A percentile compares a stretch with the other conserved stretches of the same genome.
phyloP scores from a whole-genome alignment of 495 filamentous ascomycete species.

The Annulohypoxylon bovei region DNA sequence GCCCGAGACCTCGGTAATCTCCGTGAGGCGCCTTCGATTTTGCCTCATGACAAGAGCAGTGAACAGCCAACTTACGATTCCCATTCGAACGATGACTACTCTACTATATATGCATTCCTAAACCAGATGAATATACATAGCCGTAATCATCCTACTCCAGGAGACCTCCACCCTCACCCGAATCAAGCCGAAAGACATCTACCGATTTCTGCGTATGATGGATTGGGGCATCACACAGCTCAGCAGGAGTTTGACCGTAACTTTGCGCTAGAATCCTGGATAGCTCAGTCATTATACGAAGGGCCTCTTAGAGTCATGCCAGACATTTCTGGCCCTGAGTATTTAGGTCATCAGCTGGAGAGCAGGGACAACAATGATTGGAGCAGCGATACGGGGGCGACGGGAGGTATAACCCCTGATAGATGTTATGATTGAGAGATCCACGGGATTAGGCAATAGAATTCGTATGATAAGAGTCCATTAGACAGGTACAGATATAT shows the following conservation, averaged over 20 bases:
- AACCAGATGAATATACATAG: slow-evolving; percentile 1
- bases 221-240: neutral
- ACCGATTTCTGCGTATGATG: neutral
- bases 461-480: too few species aligned
- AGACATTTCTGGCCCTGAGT: neutral
- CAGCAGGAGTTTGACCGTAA: slow-evolving; percentile 1
- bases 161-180: neutral
- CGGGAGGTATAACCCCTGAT: neutral
- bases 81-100: neutral
- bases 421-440: neutral
- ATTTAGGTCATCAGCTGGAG: neutral
- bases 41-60: neutral
- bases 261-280: slow-evolving; percentile 11
- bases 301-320: slow-evolving; percentile 24
- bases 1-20: neutral
- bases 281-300: neutral
- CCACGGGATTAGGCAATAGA: neutral
- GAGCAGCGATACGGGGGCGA: slow-evolving; percentile 18
- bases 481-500: neutral
- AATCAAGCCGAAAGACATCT: neutral
- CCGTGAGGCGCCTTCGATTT: neutral
- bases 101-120: neutral
- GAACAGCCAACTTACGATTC: neutral
- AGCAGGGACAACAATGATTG: neutral
- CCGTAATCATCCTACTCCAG: neutral